Evolutionary conservation across 805 yeast genomes (phyloP).

Genomic region (Kockiozyma suomiensis): DNA sequence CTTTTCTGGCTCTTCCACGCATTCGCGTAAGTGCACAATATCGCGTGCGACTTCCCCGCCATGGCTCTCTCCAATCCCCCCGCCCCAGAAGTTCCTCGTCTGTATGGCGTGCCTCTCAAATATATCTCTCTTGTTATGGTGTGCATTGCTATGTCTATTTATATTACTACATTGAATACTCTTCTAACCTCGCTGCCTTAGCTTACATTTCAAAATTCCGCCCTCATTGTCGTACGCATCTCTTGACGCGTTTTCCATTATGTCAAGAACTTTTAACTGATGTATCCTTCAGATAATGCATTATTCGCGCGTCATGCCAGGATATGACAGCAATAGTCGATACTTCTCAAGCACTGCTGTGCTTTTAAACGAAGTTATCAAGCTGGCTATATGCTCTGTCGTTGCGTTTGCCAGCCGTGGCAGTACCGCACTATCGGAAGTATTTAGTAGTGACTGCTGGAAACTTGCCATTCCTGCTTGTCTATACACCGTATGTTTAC

Average conservation of each 20-base stretch:
- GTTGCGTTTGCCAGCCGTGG: conserved; percentile 35
- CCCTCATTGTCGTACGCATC: conserved; percentile 43
- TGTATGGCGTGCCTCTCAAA: conserved; percentile 39
- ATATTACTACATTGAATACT: background rate
- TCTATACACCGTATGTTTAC: conserved; percentile 42
- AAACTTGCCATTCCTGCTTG: conserved; percentile 48
- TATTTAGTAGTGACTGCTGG: conserved; percentile 46
- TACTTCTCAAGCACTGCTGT: conserved; percentile 49
- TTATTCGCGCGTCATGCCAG: conserved; percentile 48
- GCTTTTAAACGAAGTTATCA: conserved; percentile 46
- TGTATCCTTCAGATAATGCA: conserved; percentile 42
- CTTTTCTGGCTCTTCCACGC: background rate
- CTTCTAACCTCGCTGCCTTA: background rate
- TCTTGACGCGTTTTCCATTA: background rate
- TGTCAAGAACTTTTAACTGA: background rate
- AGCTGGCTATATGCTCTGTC: conserved; percentile 41
- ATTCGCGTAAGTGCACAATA: no score
- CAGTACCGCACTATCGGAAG: conserved; percentile 36
- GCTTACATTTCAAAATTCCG: conserved; percentile 46
- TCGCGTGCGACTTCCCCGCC: background rate
- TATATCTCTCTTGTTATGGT: conserved; percentile 44
- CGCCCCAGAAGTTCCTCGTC: conserved; percentile 27
- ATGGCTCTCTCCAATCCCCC: background rate
- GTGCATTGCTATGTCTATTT: background rate
- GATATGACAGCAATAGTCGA: conserved; percentile 38